Conservation (phyloP, 2,329 filamentous ascomycete genomes). For the Thelonectria blattea region DNA sequence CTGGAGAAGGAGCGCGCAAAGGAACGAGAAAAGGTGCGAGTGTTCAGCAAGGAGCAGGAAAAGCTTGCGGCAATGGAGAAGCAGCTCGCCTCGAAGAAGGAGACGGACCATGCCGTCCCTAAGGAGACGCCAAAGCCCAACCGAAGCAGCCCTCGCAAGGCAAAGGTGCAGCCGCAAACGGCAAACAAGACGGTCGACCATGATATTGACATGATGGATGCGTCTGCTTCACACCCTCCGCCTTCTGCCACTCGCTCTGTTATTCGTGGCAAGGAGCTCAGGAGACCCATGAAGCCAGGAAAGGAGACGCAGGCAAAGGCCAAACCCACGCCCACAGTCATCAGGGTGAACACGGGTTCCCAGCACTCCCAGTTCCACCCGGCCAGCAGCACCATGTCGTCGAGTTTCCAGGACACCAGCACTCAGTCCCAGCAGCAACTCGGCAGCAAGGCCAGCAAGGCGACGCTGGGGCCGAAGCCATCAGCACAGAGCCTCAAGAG, state of each 20-base stretch:
- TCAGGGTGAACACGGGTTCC: constrained; percentile 71
- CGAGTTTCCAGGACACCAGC: constrained; percentile 59
- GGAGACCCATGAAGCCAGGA: constrained; percentile 66
- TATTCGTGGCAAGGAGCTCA: constrained; percentile 58
- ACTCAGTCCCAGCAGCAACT: constrained; percentile 51
- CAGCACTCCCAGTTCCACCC: constrained; percentile 66
- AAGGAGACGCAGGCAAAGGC: constrained; percentile 64
- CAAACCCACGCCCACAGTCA: constrained; percentile 73
- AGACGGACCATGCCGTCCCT: constrained; percentile 51
- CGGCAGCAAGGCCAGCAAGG: constrained; percentile 71
- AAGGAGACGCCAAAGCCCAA: constrained; percentile 53
- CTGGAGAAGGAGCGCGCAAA: constrained; percentile 72
- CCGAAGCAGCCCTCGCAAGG: constrained; percentile 60
- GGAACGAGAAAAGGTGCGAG: constrained; percentile 70
- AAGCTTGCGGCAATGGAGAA: constrained; percentile 60
- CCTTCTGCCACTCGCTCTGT: constrained; percentile 63
- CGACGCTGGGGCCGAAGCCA: constrained; percentile 65
- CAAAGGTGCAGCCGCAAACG: constrained; percentile 43
- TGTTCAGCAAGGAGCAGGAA: constrained; percentile 65
- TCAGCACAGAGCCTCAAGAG: constrained; percentile 66
- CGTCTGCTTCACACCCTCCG: constrained; percentile 62
- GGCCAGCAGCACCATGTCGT: constrained; percentile 62
- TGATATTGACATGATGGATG: constrained; percentile 64
- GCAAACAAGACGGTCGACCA: constrained; percentile 39
- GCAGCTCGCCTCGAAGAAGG: constrained; percentile 58